Base-by-base conservation (phyloP, 306 rosid species). In the Senna siamea region DNA sequence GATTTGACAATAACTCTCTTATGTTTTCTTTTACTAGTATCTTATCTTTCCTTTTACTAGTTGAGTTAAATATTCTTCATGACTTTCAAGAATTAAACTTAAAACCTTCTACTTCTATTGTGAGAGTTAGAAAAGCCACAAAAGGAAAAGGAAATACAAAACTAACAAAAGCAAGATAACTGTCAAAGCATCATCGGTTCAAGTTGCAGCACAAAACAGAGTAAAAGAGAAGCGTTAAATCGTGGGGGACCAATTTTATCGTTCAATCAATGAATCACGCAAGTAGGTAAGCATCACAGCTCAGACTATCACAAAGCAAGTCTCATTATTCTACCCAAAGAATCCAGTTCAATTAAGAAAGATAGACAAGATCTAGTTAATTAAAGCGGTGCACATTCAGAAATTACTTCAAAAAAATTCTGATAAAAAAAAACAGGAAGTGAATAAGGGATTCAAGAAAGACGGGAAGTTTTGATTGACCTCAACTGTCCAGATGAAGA, bases 401-500 rank as follows among this genome's bases (percentile, higher is more conserved):
- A 63, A 19, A 17, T 30, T 13, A n/a, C 15, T 20, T 13, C 9
- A 1, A 35, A 59, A 77, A 67, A 53, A 58, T 17, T 8, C 55
- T 11, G 51, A 59, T 9, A 13, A 23, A 50, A 15, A 50, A 65
- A 50, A 26, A 2, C 13, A 12, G 26, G 7, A 60, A 37, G 5
- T 28, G 12, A 41, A 14, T 9, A 15, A 66, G 11, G 28, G 11
- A 79, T n/a, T 34, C 1, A 12, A 55, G 57, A 30, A 51, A 66
- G 6, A 20, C 55, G 40, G 59, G 13, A 32, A 6, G 41, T 75
- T 75, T 69, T 65, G 35, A 28, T 57, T 38, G 80, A 94, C 99
- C 99, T 92, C 97, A 77, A 94, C 97, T 72, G 97, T 94, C 99
- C 99, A 94, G 84, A 94, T 92, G 89, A 94, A 94, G 92, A 94